Evolutionary conservation across 805 yeast species (phyloP).

Genomic region (Aciculoconidium aculeatum): DNA sequence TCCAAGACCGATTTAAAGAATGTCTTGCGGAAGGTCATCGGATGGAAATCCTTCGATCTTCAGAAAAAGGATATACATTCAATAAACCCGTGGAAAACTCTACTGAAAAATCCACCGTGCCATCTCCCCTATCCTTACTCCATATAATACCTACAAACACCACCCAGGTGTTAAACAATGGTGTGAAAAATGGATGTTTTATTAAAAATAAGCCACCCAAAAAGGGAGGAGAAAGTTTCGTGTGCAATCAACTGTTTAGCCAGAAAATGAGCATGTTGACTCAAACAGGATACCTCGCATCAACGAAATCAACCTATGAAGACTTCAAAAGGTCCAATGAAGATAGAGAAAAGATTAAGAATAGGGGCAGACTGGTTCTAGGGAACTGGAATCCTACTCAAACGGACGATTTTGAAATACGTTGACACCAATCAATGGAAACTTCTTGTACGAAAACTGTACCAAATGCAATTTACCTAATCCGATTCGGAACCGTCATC

Average conservation of each 20-base stretch:
- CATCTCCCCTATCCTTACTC: slow-evolving; percentile 28
- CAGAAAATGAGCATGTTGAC: not conserved
- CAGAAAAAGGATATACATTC: slow-evolving; percentile 18
- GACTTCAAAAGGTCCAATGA: slow-evolving; percentile 14
- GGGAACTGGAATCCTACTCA: slow-evolving; percentile 44
- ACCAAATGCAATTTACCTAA: not conserved
- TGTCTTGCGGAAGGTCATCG: too few relatives aligned
- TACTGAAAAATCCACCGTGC: slow-evolving; percentile 9
- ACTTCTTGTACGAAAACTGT: not conserved
- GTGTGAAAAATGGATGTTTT: slow-evolving; percentile 55
- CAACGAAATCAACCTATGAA: too few relatives aligned
- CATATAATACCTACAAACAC: slow-evolving; percentile 16
- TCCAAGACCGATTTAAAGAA: slow-evolving; percentile 13
- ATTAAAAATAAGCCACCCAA: slow-evolving; percentile 41
- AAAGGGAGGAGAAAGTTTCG: slow-evolving; percentile 35
- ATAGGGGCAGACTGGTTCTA: slow-evolving; percentile 20
- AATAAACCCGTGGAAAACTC: slow-evolving; percentile 14
- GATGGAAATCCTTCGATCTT: too few relatives aligned
- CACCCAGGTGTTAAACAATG: slow-evolving; percentile 45
- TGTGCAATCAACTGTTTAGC: slow-evolving; percentile 26
- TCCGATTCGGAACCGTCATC: slow-evolving; percentile 30
- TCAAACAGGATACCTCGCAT: too few relatives aligned
- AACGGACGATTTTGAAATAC: slow-evolving; percentile 36
- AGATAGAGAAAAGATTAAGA: slow-evolving; percentile 25
- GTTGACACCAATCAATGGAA: not conserved